Percentiles rank a stretch among this genome's conserved stretches.
phyloP scores from a whole-genome alignment of 2,329 filamentous ascomycete genomes.

The Pyrenophora teres region DNA sequence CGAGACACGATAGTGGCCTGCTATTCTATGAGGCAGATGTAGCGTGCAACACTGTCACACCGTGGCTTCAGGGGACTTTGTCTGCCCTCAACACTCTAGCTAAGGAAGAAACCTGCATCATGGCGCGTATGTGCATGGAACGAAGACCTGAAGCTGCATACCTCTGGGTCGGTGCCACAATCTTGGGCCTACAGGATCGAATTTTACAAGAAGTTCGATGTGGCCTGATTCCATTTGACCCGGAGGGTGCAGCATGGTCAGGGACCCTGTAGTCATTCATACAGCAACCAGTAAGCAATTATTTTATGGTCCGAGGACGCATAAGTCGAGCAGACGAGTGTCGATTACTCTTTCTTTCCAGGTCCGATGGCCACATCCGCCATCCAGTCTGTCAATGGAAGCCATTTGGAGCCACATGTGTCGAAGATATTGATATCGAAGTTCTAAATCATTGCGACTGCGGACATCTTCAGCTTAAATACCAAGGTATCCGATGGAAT shows the following conservation, averaged over 20 bases:
- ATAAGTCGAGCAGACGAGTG: not conserved
- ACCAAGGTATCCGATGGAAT: not conserved
- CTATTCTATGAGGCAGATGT: not conserved
- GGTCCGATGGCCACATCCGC: not conserved
- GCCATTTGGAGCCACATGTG: not conserved
- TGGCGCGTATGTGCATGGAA: not conserved
- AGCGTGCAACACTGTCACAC: not conserved
- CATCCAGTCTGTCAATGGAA: slow-evolving; percentile 1
- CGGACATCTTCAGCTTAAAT: not conserved
- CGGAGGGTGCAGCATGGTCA: not conserved
- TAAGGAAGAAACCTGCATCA: not conserved
- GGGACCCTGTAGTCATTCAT: slow-evolving; percentile 1
- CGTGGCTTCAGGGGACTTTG: not conserved
- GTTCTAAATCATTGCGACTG: not conserved
- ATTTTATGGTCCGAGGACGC: not conserved
- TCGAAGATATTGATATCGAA: not conserved
- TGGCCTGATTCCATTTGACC: not conserved
- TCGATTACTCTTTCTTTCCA: not conserved
- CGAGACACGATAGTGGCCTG: not conserved
- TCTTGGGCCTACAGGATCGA: not conserved
- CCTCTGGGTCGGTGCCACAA: not conserved
- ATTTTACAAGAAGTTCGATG: not conserved
- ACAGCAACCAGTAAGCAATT: not conserved
- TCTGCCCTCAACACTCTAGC: not conserved
- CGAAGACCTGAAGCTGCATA: not conserved